Evolutionary conservation across 805 yeast species (phyloP), one percentile per base, ranked within the genome.

Genomic region (Kodamaea restingae): DNA sequence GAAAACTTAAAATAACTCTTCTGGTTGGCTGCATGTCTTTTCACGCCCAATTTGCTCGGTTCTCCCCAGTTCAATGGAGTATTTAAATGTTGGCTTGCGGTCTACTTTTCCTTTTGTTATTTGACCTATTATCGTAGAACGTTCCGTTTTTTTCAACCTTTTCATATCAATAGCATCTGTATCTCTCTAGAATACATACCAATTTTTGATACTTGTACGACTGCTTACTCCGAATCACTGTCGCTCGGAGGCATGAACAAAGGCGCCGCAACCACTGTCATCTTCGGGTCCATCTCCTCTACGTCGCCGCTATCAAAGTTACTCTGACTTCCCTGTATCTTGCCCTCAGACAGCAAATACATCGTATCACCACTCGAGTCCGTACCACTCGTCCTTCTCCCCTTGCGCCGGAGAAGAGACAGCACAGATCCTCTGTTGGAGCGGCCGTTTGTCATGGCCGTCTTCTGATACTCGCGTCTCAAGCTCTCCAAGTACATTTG

Each of bases 191-290:
- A n/a, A n/a, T n/a, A n/a, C n/a, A n/a, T n/a, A n/a, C n/a, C n/a
- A n/a, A n/a, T n/a, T n/a, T n/a, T n/a, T n/a, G n/a, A n/a, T n/a
- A n/a, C n/a, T n/a, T n/a, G n/a, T n/a, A n/a, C n/a, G n/a, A n/a
- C n/a, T n/a, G n/a, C 27, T 25, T n/a, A 36, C 6, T 61, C 67
- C 6, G 61, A 54, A 43, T 64, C 70, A 28, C 56, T 52, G 43
- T 64, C 70, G 26, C 56, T 52, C 4, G 71, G 71, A 2, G 71
- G 73, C 20, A 58, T 58, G 51, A 64, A 65, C 39, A 58, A 65
- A 15, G 70, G 70, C 11, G 63, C 59, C 15, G 70, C 66, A 14
- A 65, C 57, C 7, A 65, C 54, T 4, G 62, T 58, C 29, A 32
- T 18, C 24, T 39, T 39, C 18, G 38, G 38, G 20, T 28, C 32